Base-by-base conservation (phyloP, 1,284 basidiomycete genomes). In the Sporisorium scitamineum region DNA sequence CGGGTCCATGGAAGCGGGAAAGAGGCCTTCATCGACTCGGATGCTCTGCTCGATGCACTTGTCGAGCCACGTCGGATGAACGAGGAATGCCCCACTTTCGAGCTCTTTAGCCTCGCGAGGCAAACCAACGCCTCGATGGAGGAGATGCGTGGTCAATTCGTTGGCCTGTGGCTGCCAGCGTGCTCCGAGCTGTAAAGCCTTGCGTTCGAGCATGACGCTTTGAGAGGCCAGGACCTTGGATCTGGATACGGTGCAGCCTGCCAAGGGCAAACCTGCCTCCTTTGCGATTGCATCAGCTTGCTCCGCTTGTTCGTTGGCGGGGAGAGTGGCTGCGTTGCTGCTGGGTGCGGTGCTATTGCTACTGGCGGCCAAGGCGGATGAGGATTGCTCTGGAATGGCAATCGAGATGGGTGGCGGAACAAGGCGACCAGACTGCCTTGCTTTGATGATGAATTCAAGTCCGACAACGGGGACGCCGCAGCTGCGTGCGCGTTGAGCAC, bases 51-150 rank as follows among this genome's bases (percentile, higher is more conserved):
- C 74, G 37, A 60, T 41, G 41, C 74, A 76, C 50, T 72, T 72
- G 52, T 76, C 74, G 39, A 76, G 66, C 74, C 74, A 76, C 13
- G 44, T 57, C 3, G 74, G 74, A 24, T 76, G 74, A 27, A 76
- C 70, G n/a, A 66, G 37, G 48, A 72, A 69, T 5, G 52, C 42
- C 1, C 48, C 24, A 4, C 29, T 22, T 0, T 55, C 48, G 13
- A 68, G 56, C 2, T 69, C 65, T 48, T 63, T 72, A 44, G 26
- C 42, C 37, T 76, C 66, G 7, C 70, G 65, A 26, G 74, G 58
- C 10, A 53, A 22, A 3, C 51, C 51, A 2, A 59, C n/a, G 18
- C 74, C 70, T n/a, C 41, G 51, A 44, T 76, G 74, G 3, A 76
- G 39, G 26, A 76, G 52, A 29, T 76, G 74, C 2, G 74, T 72